Conservation (phyloP, 176 grass and related monocot genomes). For the Bromus sterilis region DNA sequence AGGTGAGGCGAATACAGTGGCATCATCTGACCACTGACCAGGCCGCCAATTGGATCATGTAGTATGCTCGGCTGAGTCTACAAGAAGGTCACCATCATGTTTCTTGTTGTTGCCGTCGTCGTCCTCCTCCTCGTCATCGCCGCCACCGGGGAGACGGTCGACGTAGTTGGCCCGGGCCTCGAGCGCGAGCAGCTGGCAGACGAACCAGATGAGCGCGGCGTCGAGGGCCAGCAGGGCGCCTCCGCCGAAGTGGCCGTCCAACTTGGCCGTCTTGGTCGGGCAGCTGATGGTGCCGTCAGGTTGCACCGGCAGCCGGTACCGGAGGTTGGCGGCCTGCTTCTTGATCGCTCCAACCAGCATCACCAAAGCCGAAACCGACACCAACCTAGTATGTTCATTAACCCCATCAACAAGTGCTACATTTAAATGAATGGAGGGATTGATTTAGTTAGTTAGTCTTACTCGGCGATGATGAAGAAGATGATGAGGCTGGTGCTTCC, state of each 20-base stretch:
- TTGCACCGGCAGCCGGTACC: not conserved
- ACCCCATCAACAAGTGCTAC: not conserved
- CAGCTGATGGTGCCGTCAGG: conserved; percentile 19
- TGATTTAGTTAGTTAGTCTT: conserved; percentile 2
- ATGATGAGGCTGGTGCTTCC: conserved; percentile 13
- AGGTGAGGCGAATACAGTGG: no score
- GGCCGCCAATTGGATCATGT: no score
- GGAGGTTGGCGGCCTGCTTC: conserved; percentile 26
- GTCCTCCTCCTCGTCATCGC: not conserved
- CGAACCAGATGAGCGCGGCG: conserved; percentile 57
- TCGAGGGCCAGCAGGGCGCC: conserved; percentile 50
- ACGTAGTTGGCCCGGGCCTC: conserved; percentile 44
- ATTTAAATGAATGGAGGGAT: not conserved
- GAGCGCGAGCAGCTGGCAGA: conserved; percentile 45
- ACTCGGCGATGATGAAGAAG: conserved; percentile 50
- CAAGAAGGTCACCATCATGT: not conserved
- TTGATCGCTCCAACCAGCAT: conserved; percentile 37
- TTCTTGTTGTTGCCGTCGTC: not conserved
- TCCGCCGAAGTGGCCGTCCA: conserved; percentile 41
- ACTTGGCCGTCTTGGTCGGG: conserved; percentile 22
- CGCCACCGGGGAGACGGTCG: not conserved
- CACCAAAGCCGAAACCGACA: conserved; percentile 25
- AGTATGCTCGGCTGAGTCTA: not conserved
- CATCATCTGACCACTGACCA: no score
- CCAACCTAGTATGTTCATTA: not conserved